A percentile compares a stretch with the other conserved stretches of the same genome.
These are phyloP conservation scores for Solanum piurae DNA, from an alignment of 257 asterid species.

Conservation along the genomic window DNA sequence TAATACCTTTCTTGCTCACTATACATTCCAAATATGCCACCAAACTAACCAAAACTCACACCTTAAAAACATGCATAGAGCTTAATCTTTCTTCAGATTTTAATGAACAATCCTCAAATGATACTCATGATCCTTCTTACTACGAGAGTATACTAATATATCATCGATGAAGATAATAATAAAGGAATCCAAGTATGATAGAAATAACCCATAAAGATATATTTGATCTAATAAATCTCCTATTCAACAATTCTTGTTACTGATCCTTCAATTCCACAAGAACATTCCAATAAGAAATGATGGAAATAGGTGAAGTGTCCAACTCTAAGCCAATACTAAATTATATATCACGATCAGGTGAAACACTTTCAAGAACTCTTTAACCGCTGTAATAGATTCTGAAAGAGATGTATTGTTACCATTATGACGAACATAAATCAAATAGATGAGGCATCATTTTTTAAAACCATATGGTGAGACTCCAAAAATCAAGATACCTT, in stretches of 20 bases:
- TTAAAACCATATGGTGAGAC: background rate
- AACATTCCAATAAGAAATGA: background rate
- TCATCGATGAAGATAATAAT: background rate
- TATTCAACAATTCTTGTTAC: background rate
- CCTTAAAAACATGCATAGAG: background rate
- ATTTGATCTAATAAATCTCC: background rate
- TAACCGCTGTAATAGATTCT: background rate
- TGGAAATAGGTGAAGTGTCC: background rate
- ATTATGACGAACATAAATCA: background rate
- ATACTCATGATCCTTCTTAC: background rate
- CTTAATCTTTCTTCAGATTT: background rate
- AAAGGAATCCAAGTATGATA: background rate
- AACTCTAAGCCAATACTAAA: background rate
- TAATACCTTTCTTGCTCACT: background rate
- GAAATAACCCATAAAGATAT: background rate
- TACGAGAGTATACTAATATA: background rate
- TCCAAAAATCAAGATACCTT: background rate
- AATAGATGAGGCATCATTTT: background rate
- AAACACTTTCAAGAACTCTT: background rate
- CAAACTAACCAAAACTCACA: background rate
- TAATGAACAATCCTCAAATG: background rate
- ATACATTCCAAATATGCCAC: background rate
- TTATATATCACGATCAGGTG: background rate
- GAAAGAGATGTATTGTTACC: too few species aligned
- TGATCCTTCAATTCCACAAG: background rate